Percentiles rank a stretch among this genome's conserved stretches.
Evolutionary conservation across 208 protist genomes (phyloP).

Genomic region (Trypanosoma scelopori): DNA sequence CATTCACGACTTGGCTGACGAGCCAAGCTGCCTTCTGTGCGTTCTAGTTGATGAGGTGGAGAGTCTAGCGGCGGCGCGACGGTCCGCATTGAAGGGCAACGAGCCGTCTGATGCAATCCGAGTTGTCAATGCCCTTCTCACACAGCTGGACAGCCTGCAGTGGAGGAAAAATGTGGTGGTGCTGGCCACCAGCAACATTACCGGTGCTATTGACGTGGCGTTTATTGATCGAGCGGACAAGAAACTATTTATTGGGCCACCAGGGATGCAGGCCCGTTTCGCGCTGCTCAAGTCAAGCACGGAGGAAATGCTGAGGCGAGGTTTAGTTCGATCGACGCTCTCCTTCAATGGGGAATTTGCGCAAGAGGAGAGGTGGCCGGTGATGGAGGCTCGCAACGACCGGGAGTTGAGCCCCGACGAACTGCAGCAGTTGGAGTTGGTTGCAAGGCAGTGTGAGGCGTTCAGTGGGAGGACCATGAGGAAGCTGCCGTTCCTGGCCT

Average conservation of each 20-base stretch:
- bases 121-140: conserved; percentile 96
- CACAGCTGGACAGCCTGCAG: conserved; percentile 95
- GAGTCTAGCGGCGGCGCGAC: conserved; percentile 89
- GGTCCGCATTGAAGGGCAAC: conserved; percentile 82
- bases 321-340: conserved; percentile 35
- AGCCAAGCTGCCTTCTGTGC: conserved; percentile 60
- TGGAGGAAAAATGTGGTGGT: conserved; percentile 89
- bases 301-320: conserved; percentile 67
- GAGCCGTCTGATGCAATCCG: conserved; percentile 96
- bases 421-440: conserved; percentile 21
- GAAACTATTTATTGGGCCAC: conserved; percentile 92
- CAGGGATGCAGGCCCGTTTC: conserved; percentile 68
- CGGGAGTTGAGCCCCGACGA: not conserved
- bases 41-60: conserved; percentile 97
- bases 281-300: conserved; percentile 77
- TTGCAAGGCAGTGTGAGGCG: conserved; percentile 55
- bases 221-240: conserved; percentile 97
- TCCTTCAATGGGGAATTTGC: not conserved
- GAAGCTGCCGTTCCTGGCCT: conserved; percentile 93
- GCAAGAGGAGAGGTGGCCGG: not conserved
- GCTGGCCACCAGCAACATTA: conserved; percentile 96
- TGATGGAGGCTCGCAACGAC: not conserved
- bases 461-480: conserved; percentile 91
- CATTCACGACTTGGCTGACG: conserved; percentile 73
- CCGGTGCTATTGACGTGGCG: conserved; percentile 91